These are phyloP conservation scores for Galerina marginata DNA, from an alignment of 768 basidiomycete genomes.

Conservation along the genomic window DNA sequence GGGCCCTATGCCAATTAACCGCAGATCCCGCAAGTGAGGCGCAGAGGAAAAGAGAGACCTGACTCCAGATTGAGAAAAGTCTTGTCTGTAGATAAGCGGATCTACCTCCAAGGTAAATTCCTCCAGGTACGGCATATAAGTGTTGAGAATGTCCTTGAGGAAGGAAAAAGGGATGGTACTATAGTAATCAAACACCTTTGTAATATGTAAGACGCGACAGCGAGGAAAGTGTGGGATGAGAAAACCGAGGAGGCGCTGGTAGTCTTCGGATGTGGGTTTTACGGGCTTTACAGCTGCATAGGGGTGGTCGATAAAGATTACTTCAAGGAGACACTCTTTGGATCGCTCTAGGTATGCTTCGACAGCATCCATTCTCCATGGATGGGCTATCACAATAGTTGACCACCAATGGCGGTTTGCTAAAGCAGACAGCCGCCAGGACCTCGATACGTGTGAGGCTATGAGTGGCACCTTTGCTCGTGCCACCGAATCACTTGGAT, in stretches of 20 bases:
- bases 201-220: constrained; percentile 9
- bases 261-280: neutral
- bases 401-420: constrained; percentile 4
- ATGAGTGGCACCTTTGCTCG: neutral
- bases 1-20: constrained; percentile 12
- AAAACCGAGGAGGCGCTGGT: neutral
- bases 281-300: too few species aligned
- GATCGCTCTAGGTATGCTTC: neutral
- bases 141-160: neutral
- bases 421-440: neutral
- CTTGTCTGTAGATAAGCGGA: neutral
- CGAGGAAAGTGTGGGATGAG: constrained; percentile 9
- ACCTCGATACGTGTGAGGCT: constrained; percentile 3
- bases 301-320: neutral
- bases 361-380: neutral
- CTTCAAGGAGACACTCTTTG: neutral
- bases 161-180: neutral
- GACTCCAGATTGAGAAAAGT: neutral
- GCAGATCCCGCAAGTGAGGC: constrained; percentile 7
- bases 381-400: neutral
- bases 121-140: constrained; percentile 11
- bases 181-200: neutral
- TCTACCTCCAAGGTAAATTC: constrained; percentile 14
- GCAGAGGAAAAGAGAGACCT: constrained; percentile 6
- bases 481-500: too few species aligned